Conservation (phyloP, 2,329 filamentous ascomycete species). For the Beauveria asiatica region DNA sequence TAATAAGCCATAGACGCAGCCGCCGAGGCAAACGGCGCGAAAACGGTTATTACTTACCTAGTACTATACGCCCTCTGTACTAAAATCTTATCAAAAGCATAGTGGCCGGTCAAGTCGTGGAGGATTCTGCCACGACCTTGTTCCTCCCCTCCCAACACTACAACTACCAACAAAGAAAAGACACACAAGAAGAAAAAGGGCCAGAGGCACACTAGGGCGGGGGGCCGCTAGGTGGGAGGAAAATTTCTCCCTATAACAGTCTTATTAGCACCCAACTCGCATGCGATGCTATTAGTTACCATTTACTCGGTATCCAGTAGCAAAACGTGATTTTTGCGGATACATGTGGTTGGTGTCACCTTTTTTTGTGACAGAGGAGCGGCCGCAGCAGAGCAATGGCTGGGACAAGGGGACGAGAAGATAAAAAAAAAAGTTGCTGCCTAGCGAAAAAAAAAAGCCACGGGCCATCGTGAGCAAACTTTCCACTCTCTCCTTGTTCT, state of each 20-base stretch:
- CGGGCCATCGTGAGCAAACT: background rate
- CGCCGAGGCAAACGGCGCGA: background rate
- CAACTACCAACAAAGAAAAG: background rate
- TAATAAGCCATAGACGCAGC: background rate
- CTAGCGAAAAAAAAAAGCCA: background rate
- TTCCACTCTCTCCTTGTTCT: background rate
- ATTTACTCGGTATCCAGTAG: background rate
- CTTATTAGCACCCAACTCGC: slow-evolving; percentile 2
- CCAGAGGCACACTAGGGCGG: background rate
- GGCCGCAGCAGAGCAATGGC: background rate
- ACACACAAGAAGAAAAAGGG: background rate
- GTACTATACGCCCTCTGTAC: background rate
- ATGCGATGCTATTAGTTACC: slow-evolving; percentile 6
- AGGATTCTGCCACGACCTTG: too few relatives aligned
- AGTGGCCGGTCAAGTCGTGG: too few relatives aligned
- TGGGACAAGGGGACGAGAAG: background rate
- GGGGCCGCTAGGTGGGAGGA: background rate
- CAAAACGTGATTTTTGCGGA: background rate
- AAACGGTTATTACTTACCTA: background rate
- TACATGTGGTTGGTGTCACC: background rate
- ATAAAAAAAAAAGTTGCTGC: background rate
- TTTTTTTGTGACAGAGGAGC: background rate
- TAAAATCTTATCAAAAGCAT: background rate
- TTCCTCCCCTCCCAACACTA: background rate
- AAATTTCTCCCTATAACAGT: background rate